phyloP scores from a whole-genome alignment of 1,284 basidiomycete genomes.

The Naganishia cerealis region DNA sequence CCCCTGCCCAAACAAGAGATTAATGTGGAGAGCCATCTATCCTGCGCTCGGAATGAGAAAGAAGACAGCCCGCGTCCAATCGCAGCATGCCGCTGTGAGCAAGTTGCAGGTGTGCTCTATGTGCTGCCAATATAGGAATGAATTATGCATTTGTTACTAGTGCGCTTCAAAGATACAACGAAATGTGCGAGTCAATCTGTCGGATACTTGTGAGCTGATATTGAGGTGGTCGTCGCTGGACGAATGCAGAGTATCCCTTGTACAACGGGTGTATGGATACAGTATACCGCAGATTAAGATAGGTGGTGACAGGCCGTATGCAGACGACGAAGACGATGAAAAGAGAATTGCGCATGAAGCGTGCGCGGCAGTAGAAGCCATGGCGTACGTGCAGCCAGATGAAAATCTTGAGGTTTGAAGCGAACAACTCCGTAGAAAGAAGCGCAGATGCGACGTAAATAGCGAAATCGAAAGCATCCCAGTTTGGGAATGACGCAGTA shows the following conservation, averaged over 20 bases:
- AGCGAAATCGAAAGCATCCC: constrained; percentile 20
- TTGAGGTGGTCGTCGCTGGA: not conserved
- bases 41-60: too few relatives aligned
- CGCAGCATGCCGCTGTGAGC: too few relatives aligned
- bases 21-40: too few relatives aligned
- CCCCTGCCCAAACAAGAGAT: too few relatives aligned
- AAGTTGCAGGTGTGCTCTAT: too few relatives aligned
- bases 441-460: not conserved
- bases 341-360: not conserved
- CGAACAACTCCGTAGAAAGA: too few relatives aligned
- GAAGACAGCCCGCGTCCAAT: too few relatives aligned
- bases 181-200: not conserved
- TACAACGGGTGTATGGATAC: constrained; percentile 3
- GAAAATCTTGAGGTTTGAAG: too few relatives aligned
- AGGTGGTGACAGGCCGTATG: not conserved
- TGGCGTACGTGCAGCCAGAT: too few relatives aligned
- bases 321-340: not conserved
- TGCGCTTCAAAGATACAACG: not conserved
- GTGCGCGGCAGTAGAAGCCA: not conserved
- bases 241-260: not conserved
- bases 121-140: not conserved
- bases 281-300: not conserved
- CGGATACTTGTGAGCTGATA: not conserved
- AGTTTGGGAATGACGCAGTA: not conserved
- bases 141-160: not conserved